These are phyloP conservation scores for Caryopteris hybrid DNA, from an alignment of 305 asterid species.

Conservation along the genomic window DNA sequence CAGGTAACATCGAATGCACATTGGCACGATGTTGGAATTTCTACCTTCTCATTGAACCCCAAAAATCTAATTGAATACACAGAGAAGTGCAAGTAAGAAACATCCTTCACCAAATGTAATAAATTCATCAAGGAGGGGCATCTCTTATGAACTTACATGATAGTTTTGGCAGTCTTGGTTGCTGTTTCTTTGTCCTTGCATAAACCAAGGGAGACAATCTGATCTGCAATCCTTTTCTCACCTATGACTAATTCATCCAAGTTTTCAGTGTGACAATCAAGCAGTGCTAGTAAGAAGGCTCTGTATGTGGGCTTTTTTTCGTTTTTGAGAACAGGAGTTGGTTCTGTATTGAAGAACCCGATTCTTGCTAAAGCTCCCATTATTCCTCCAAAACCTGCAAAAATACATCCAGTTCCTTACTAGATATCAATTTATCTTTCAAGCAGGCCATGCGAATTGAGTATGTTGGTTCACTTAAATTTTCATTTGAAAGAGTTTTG, in stretches of 20 bases:
- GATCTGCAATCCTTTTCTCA: conserved; percentile 58
- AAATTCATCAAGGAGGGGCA: neutral
- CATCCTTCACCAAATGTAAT: neutral
- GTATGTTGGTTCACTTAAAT: neutral
- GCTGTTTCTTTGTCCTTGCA: conserved; percentile 60
- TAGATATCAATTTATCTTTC: neutral
- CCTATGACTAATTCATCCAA: conserved; percentile 25
- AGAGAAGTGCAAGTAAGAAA: neutral
- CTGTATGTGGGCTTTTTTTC: conserved; percentile 48
- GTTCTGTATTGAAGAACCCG: conserved; percentile 72
- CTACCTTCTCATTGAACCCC: conserved; percentile 61
- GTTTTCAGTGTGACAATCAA: conserved; percentile 22
- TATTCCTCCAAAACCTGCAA: conserved; percentile 79
- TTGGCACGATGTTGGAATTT: conserved; percentile 58
- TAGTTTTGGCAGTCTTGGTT: conserved; percentile 73
- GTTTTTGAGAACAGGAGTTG: conserved; percentile 28
- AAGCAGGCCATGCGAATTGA: neutral
- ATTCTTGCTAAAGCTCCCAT: conserved; percentile 80
- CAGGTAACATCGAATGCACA: conserved; percentile 73
- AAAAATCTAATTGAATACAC: conserved; percentile 44
- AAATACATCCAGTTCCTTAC: neutral
- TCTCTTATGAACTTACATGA: conserved; percentile 52
- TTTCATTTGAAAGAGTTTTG: neutral
- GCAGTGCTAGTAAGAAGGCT: conserved; percentile 45
- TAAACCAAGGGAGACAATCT: conserved; percentile 45